Conservation (phyloP, 1,284 basidiomycete genomes). For the Cutaneotrichosporon curvatum region DNA sequence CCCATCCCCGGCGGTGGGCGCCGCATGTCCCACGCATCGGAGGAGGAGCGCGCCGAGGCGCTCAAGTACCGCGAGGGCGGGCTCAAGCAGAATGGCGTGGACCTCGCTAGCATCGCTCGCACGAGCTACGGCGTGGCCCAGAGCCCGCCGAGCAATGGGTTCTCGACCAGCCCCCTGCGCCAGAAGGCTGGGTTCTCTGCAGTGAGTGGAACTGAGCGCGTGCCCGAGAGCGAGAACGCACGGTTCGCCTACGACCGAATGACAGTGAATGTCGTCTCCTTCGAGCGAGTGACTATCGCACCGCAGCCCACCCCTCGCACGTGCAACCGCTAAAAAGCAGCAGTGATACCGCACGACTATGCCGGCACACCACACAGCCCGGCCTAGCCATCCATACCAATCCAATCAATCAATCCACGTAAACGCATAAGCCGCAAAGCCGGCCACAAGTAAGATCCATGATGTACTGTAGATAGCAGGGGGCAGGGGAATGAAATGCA, state of each 20-base stretch:
- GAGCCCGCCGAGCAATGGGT: constrained; percentile 50
- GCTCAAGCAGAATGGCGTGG: constrained; percentile 48
- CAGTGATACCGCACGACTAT: constrained; percentile 1
- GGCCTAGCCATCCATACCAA: not conserved
- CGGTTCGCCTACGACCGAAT: too few relatives aligned
- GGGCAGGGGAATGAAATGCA: not conserved
- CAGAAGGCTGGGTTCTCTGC: constrained; percentile 30
- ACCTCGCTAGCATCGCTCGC: constrained; percentile 70
- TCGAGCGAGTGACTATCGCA: too few relatives aligned
- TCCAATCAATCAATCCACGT: not conserved
- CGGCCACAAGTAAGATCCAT: not conserved
- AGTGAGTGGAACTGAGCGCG: constrained; percentile 12
- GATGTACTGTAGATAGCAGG: not conserved
- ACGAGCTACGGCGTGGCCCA: constrained; percentile 65
- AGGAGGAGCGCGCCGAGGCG: constrained; percentile 57
- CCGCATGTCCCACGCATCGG: constrained; percentile 48
- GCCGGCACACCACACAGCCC: not conserved
- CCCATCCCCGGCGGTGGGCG: constrained; percentile 18
- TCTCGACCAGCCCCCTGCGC: constrained; percentile 46
- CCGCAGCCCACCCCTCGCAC: too few relatives aligned
- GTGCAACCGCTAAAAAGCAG: too few relatives aligned
- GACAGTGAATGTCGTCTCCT: too few relatives aligned
- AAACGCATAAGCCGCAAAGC: not conserved
- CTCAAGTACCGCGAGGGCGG: constrained; percentile 39
- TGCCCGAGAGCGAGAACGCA: too few relatives aligned